Evolutionary conservation across 768 basidiomycete species (phyloP), one percentile per base, ranked within the genome.

Genomic region (Butyriboletus loyo): DNA sequence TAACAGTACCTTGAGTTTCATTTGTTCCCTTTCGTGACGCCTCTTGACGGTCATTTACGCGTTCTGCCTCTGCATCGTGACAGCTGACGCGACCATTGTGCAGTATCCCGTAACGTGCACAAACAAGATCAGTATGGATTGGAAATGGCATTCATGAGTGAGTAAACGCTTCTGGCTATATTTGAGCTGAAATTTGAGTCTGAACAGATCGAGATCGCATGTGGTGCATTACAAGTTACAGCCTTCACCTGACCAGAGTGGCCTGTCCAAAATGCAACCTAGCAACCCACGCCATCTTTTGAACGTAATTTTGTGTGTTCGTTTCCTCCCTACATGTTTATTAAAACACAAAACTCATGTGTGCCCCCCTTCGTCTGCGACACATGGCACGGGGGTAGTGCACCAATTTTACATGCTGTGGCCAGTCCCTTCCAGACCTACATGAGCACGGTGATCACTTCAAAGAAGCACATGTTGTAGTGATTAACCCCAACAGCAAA

Each of bases 391-490:
- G 27, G 50, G 1, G n/a, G 40, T 22, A 74, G 72, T 76, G 75
- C 53, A 67, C 70, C 35, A 67, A 81, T 67, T 80, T 77, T 59
- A 71, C 69, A 30, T 81, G 81, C 57, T 81, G 81, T 57, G 75
- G 74, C 37, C 66, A 72, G 39, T 62, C 67, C 21, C 73, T 80
- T 28, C 59, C 72, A 6, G 76, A 79, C 65, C 67, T 81, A 35
- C 81, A 81, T 58, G 74, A 72, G 35, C 71, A 81, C 19, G 68
- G 82, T 47, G 76, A 77, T 56, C 82, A 82, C 54, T 77, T 78
- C 45, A 79, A 81, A 55, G 72, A 74, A 57, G 56, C 65, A 7
- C 74, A 73, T 50, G 76, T 73, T 40, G 65, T 72, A 36, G 65
- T 69, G 19, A 42, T 68, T 53, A 60, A 58, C 38, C 27, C 40